Base-by-base conservation (phyloP, 106 monocot genomes). In the Iris macrosiphon region DNA sequence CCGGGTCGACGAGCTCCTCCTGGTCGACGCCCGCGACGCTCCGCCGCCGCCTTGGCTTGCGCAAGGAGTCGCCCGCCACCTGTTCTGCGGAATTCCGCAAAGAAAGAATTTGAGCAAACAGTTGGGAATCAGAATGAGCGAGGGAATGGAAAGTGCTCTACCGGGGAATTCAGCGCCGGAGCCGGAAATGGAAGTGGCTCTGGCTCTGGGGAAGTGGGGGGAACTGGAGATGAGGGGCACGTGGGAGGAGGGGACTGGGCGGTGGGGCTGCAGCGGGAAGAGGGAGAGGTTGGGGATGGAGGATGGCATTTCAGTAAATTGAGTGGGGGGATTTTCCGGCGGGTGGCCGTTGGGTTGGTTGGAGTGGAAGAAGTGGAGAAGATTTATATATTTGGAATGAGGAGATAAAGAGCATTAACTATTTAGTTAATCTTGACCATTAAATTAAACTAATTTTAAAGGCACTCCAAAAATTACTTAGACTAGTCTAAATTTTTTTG, bases 21-120 rank as follows among this genome's bases (percentile, higher is more conserved):
- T 93, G 92, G 56, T 93, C 83, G 34, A 88, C 55, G 9, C 87
- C 87, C 1, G 87, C 87, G 11, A 93, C 63, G 9, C 54, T 80
- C 31, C 67, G 43, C 24, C 57, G 54, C 15, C 39, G 69, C 39
- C 46, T 62, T 45, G 32, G 66, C 33, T 32, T 45, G 13, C 9
- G 22, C 11, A 30, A 27, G 14, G 53, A 40, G 39, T 40, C 56
- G 39, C 56, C 77, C 45, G 23, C 30, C 34, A 71, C 40, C 34
- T 61, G 65, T 45, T 79, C 83, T 74, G 83, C 35, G 41, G 42
- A 64, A 59, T 72, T 24, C 41, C 45, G 30, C 19, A 45, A 0
- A 48, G 46, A 29, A 26, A 26, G 34, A 28, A 33, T 20, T 35
- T 0, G 25, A 57, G 14, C 25, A 27, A 28, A 12, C 6, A 13